Conservation (phyloP, 345 rosid species). For the Syzygium aromaticum region DNA sequence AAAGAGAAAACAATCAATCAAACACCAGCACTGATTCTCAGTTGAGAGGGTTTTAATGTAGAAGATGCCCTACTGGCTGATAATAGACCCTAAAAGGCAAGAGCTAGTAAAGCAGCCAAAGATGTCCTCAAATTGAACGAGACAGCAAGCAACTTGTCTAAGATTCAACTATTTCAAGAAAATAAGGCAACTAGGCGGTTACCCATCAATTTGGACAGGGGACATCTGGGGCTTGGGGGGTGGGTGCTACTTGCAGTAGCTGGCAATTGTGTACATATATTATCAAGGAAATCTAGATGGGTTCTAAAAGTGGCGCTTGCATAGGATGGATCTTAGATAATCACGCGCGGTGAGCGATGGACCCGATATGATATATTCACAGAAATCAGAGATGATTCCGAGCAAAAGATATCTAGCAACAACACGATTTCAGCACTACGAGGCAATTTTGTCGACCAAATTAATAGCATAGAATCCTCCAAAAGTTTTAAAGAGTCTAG, state of each 20-base stretch:
- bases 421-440: background rate
- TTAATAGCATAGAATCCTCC: background rate
- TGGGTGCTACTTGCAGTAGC: background rate
- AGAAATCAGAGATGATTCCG: background rate
- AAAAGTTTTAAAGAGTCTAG: background rate
- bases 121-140: background rate
- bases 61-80: background rate
- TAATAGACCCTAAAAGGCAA: background rate
- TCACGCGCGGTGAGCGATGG: background rate
- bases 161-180: background rate
- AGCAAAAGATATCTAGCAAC: background rate
- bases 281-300: background rate
- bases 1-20: background rate
- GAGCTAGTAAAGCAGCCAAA: background rate
- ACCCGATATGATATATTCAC: too few relatives aligned
- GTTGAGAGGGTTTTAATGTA: background rate
- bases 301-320: background rate
- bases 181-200: background rate
- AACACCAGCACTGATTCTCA: background rate
- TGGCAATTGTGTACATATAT: background rate
- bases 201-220: background rate
- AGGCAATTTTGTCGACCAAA: background rate
- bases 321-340: background rate
- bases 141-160: background rate
- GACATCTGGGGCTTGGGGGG: background rate